A percentile compares a stretch with the other conserved stretches of the same genome.
Conservation (phyloP, 2,329 filamentous ascomycete species). For the Colletotrichum melonis region DNA sequence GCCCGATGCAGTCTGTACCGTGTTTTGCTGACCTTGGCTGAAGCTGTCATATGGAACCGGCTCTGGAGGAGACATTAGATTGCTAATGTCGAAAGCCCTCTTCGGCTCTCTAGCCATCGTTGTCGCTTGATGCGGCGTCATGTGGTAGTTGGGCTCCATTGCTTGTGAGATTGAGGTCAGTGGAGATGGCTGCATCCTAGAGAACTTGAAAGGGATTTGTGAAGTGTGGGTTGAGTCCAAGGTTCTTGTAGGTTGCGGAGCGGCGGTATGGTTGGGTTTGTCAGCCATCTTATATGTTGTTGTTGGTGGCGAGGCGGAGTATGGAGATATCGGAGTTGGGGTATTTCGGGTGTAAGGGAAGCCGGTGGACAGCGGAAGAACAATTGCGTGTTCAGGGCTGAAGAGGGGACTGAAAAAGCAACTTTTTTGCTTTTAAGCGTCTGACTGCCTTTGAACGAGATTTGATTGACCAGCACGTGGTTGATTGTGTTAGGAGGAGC, state of each 20-base stretch:
- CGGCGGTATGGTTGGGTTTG: slow-evolving; percentile 25
- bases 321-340: slow-evolving; percentile 36
- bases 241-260: slow-evolving; percentile 43
- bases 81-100: slow-evolving; percentile 62
- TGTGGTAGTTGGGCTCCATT: slow-evolving; percentile 40
- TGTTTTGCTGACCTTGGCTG: slow-evolving; percentile 41
- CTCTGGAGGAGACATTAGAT: slow-evolving; percentile 72
- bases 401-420: neutral
- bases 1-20: neutral
- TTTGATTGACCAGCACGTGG: slow-evolving; percentile 1
- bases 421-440: neutral
- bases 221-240: slow-evolving; percentile 42
- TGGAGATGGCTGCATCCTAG: slow-evolving; percentile 19
- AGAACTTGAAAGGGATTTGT: slow-evolving; percentile 4
- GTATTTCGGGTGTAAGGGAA: slow-evolving; percentile 27
- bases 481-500: slow-evolving; percentile 13
- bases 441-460: slow-evolving; percentile 1
- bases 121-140: neutral
- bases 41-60: slow-evolving; percentile 65
- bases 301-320: slow-evolving; percentile 32
- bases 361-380: slow-evolving; percentile 14
- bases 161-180: slow-evolving; percentile 35
- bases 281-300: slow-evolving; percentile 34
- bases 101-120: slow-evolving; percentile 41
- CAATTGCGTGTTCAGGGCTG: neutral